phyloP scores from a whole-genome alignment of 208 protist genomes.

The Acanthamoeba healyi region DNA sequence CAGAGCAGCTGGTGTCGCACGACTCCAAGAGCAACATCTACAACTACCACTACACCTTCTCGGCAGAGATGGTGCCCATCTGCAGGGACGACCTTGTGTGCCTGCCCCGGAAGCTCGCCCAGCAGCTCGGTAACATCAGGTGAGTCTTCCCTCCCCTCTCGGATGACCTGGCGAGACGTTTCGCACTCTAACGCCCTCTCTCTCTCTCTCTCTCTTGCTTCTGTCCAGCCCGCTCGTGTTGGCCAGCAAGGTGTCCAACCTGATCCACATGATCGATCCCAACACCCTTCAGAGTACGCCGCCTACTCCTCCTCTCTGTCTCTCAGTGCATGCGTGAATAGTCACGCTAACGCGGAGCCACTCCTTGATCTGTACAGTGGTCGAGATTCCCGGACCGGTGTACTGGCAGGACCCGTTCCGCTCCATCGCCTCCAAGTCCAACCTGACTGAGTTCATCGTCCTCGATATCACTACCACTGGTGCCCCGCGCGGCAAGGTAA shows the following conservation, averaged over 20 bases:
- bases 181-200: conserved; percentile 66
- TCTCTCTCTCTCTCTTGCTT: not conserved
- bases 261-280: conserved; percentile 97
- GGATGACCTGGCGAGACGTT: not conserved
- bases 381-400: conserved; percentile 93
- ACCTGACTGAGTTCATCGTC: conserved; percentile 96
- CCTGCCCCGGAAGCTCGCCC: conserved; percentile 83
- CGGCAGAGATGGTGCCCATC: conserved; percentile 98
- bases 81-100: conserved; percentile 93
- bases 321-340: not conserved
- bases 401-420: conserved; percentile 97
- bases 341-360: no score
- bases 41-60: conserved; percentile 98
- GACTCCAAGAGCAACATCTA: conserved; percentile 98
- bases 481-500: conserved; percentile 75
- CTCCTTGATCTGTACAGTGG: conserved; percentile 83
- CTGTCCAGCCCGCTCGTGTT: conserved; percentile 94
- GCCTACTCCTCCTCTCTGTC: not conserved
- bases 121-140: conserved; percentile 85
- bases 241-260: conserved; percentile 95
- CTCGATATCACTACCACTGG: conserved; percentile 93
- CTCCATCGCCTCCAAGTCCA: conserved; percentile 90
- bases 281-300: conserved; percentile 92
- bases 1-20: conserved; percentile 97
- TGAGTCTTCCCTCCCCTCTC: not conserved